phyloP scores from a whole-genome alignment of 768 basidiomycete species.

The Amanita fuliginea region DNA sequence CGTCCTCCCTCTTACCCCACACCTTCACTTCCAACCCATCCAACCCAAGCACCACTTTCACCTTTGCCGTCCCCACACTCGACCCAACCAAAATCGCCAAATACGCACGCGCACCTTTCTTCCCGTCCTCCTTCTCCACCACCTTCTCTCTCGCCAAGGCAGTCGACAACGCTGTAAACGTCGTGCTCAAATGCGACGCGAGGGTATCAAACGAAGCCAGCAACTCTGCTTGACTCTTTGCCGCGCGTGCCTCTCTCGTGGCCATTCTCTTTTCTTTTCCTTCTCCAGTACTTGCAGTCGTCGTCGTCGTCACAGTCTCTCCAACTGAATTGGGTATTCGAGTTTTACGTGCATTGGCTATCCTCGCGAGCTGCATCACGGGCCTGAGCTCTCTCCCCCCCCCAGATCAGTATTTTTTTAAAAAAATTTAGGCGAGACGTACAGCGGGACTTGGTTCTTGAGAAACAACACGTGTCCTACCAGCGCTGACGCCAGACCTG shows the following conservation, averaged over 20 bases:
- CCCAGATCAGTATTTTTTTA: neutral
- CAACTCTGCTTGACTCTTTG: conserved; percentile 52
- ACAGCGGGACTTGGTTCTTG: conserved; percentile 76
- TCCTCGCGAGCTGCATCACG: too few relatives aligned
- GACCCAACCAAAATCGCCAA: conserved; percentile 60
- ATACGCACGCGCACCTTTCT: conserved; percentile 26
- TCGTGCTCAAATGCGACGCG: conserved; percentile 62
- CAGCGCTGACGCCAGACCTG: conserved; percentile 48
- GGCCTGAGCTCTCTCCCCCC: too few relatives aligned
- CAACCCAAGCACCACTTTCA: conserved; percentile 49
- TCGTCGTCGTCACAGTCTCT: too few relatives aligned
- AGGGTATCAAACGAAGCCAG: conserved; percentile 60
- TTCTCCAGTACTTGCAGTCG: too few relatives aligned
- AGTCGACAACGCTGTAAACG: conserved; percentile 60
- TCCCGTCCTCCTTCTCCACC: neutral
- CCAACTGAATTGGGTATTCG: conserved; percentile 7
- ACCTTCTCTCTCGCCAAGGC: too few relatives aligned
- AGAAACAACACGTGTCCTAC: conserved; percentile 66
- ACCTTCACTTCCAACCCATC: conserved; percentile 49
- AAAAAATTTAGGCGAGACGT: too few relatives aligned
- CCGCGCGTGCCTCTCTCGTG: conserved; percentile 24
- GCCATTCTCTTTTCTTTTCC: neutral
- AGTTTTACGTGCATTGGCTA: conserved; percentile 31
- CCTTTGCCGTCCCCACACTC: conserved; percentile 47
- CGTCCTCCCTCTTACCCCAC: conserved; percentile 25